Evolutionary conservation across 176 grass and related monocot genomes (phyloP), one percentile per base, ranked within the genome.

Genomic region (Areca catechu): DNA sequence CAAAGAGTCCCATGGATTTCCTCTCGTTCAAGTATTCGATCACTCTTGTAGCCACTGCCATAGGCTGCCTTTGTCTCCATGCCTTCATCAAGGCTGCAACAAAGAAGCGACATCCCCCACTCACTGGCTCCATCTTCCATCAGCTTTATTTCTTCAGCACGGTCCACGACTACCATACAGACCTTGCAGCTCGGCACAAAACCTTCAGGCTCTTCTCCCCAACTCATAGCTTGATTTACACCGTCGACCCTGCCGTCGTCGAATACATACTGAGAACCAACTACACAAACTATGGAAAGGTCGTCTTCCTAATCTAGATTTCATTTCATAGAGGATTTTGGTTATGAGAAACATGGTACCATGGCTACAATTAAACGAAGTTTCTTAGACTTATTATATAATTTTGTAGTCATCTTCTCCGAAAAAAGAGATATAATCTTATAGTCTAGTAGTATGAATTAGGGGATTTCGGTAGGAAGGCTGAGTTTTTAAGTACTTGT

Each of bases 201-300:
- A 95, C 81, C 61, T 95, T 82, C 63, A 82, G 89, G 56, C 71
- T 82, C 28, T 65, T 95, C 60, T 51, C 71, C 15, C 81, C 75
- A 20, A 77, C 71, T 22, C 63, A 69, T 72, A 89, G 61, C 60
- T 82, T 85, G 43, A 53, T 89, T 17, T 89, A 72, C 85, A 95
- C 84, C 65, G 85, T 89, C 1, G 85, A 85, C 29, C 89, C 81
- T 0, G 69, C 53, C 49, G 82, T 82, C 47, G 72, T 95, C 2
- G 90, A 95, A 50, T 72, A 89, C 77, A 75, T 95, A 62, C 90
- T 95, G 57, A 85, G 71, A 74, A 85, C 90, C 79, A 95, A 95
- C 62, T 95, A 89, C 54, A 15, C 34, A 22, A 95, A 95, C 75
- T 95, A 86, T 53, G 85, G 85, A 62, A 95, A 95, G 76, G 78